Evolutionary conservation across 495 filamentous ascomycete species (phyloP).

Genomic region (Melanomma pulvis-pyrius): DNA sequence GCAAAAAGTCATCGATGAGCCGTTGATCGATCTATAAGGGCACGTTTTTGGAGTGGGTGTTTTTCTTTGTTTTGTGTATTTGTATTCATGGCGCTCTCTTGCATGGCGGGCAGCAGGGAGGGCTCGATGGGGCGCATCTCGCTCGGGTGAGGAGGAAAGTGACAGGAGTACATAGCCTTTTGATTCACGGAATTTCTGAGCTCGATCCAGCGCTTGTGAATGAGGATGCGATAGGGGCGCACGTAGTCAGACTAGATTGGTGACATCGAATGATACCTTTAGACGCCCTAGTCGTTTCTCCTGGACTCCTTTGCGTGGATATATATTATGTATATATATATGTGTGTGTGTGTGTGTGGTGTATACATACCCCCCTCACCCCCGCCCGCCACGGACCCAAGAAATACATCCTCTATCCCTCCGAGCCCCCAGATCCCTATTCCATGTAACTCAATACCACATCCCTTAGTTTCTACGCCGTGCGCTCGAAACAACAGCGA

Average conservation of each 20-base stretch:
- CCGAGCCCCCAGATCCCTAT: no score
- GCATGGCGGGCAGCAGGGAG: background rate
- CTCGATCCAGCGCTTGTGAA: no score
- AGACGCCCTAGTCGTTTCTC: background rate
- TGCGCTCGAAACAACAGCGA: no score
- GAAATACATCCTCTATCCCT: no score
- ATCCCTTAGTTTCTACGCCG: no score
- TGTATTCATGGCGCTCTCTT: slow-evolving; percentile 5
- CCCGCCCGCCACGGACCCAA: no score
- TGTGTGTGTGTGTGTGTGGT: no score
- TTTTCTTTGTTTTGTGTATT: background rate
- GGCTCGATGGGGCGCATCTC: no score
- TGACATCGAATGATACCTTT: background rate
- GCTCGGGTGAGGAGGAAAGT: background rate
- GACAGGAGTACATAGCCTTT: background rate
- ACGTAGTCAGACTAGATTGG: background rate
- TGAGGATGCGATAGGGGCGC: no score
- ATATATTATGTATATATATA: background rate
- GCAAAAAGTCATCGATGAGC: slow-evolving; percentile 71
- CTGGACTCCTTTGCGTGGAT: background rate
- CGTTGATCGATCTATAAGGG: slow-evolving; percentile 77
- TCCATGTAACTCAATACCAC: no score
- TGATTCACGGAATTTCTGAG: no score
- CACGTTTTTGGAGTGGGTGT: background rate
- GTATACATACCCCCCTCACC: no score